Evolutionary conservation across 768 basidiomycete species (phyloP).

Genomic region (Lactarius sanguifluus): DNA sequence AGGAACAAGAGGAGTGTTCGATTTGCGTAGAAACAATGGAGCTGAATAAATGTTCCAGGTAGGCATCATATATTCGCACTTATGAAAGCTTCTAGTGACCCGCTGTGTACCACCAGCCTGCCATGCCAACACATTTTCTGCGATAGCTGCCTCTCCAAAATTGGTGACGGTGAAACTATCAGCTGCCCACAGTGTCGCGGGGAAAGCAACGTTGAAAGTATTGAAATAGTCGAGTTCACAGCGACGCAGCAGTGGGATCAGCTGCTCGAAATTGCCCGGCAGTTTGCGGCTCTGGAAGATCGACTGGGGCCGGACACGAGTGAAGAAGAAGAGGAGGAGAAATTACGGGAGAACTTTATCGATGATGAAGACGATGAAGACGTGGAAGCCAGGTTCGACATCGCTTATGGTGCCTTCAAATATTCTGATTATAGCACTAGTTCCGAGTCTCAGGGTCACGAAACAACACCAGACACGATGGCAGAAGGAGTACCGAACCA

Average conservation of each 20-base stretch:
- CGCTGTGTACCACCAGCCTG: constrained; percentile 35
- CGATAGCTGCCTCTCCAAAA: constrained; percentile 38
- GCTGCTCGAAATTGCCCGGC: constrained; percentile 41
- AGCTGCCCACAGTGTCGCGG: constrained; percentile 43
- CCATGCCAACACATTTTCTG: constrained; percentile 48
- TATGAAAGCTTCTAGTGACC: not conserved
- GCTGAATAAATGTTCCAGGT: constrained; percentile 41
- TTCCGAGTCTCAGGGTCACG: constrained; percentile 1
- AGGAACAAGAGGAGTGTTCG: constrained; percentile 41
- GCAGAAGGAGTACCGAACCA: not conserved
- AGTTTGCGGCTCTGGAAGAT: constrained; percentile 42
- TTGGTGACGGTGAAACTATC: constrained; percentile 36
- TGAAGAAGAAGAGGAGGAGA: constrained; percentile 46
- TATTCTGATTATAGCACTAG: not conserved
- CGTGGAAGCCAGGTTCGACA: constrained; percentile 17
- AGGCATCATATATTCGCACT: not conserved
- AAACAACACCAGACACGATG: not conserved
- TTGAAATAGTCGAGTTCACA: constrained; percentile 40
- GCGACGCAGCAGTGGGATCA: constrained; percentile 47
- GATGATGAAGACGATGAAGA: constrained; percentile 30
- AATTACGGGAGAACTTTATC: constrained; percentile 34
- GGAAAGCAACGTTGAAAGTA: constrained; percentile 34
- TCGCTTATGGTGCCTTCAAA: not conserved
- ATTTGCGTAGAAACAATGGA: constrained; percentile 41
- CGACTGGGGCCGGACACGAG: constrained; percentile 40